Evolutionary conservation across 352 stramenopile genomes (phyloP).

Genomic region (Phytophthora kernoviae): DNA sequence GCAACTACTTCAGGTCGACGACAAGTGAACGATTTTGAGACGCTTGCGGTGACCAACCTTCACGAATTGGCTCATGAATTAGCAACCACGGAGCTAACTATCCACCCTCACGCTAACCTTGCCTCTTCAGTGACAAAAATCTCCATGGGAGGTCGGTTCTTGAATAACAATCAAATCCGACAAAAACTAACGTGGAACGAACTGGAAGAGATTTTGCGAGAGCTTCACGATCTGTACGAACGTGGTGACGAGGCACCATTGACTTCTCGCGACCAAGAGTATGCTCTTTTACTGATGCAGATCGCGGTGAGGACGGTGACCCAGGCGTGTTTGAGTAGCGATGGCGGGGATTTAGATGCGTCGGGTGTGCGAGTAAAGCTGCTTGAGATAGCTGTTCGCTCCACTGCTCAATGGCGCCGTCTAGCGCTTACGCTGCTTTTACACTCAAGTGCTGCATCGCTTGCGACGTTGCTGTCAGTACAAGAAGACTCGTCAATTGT

Average conservation of each 20-base stretch:
- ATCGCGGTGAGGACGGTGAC: conserved; percentile 26
- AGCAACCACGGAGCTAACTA: conserved; percentile 20
- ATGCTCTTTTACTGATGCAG: conserved; percentile 25
- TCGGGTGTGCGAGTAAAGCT: conserved; percentile 39
- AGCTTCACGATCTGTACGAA: conserved; percentile 40
- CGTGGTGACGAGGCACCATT: conserved; percentile 12
- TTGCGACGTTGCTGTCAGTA: conserved; percentile 21
- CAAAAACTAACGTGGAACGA: conserved; percentile 27
- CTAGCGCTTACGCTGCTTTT: conserved; percentile 56
- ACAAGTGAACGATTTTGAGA: conserved; percentile 13
- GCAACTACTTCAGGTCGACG: neutral
- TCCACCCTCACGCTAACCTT: conserved; percentile 13
- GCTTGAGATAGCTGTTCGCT: conserved; percentile 47
- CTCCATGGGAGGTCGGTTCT: neutral
- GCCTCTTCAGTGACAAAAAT: neutral
- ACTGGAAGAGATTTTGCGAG: conserved; percentile 37
- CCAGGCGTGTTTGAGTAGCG: conserved; percentile 16
- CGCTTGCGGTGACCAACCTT: conserved; percentile 37
- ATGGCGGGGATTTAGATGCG: conserved; percentile 18
- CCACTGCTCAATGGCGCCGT: conserved; percentile 31
- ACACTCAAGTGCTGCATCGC: conserved; percentile 22
- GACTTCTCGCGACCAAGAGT: conserved; percentile 30
- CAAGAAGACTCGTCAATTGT: conserved; percentile 2
- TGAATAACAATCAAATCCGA: conserved; percentile 4
- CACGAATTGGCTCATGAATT: conserved; percentile 27